phyloP scores from a whole-genome alignment of 1,284 basidiomycete species.

The Singerocomus inundabilis region DNA sequence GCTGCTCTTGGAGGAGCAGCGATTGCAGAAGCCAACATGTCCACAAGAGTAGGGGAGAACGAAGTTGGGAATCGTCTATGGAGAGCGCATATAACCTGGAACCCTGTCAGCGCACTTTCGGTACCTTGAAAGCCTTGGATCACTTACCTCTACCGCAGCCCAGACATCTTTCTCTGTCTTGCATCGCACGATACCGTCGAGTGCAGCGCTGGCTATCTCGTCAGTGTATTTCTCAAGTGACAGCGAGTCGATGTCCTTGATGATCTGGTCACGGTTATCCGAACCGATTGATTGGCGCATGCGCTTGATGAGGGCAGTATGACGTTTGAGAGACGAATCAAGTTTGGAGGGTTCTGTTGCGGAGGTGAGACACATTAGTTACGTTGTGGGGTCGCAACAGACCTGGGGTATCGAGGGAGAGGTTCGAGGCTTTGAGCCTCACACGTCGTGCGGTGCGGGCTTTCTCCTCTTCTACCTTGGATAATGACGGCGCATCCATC shows the following conservation, averaged over 20 bases:
- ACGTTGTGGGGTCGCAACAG: slow-evolving; percentile 17
- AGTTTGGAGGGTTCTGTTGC: slow-evolving; percentile 60
- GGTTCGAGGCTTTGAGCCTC: slow-evolving; percentile 56
- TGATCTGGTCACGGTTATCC: slow-evolving; percentile 80
- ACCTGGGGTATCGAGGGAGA: slow-evolving; percentile 48
- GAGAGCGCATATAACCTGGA: slow-evolving; percentile 82
- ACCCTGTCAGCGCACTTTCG: slow-evolving; percentile 5
- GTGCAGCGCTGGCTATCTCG: slow-evolving; percentile 84
- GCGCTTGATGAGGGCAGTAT: slow-evolving; percentile 90
- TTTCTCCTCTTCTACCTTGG: slow-evolving; percentile 62
- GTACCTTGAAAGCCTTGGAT: not conserved
- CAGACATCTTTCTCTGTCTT: slow-evolving; percentile 89
- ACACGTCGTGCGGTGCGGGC: slow-evolving; percentile 53
- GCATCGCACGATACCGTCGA: slow-evolving; percentile 85
- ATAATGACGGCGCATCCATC: slow-evolving; percentile 23
- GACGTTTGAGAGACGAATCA: slow-evolving; percentile 91
- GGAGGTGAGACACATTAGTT: slow-evolving; percentile 11
- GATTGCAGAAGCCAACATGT: slow-evolving; percentile 65
- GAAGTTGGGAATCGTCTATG: slow-evolving; percentile 83
- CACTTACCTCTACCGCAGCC: slow-evolving; percentile 84
- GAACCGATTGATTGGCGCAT: slow-evolving; percentile 77
- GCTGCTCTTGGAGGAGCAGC: slow-evolving; percentile 59
- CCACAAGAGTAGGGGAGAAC: slow-evolving; percentile 75
- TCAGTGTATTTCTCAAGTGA: slow-evolving; percentile 96
- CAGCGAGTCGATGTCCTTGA: slow-evolving; percentile 89